These are phyloP conservation scores for Holtermanniella nyarrowii DNA, from an alignment of 768 basidiomycete species.

Conservation along the genomic window DNA sequence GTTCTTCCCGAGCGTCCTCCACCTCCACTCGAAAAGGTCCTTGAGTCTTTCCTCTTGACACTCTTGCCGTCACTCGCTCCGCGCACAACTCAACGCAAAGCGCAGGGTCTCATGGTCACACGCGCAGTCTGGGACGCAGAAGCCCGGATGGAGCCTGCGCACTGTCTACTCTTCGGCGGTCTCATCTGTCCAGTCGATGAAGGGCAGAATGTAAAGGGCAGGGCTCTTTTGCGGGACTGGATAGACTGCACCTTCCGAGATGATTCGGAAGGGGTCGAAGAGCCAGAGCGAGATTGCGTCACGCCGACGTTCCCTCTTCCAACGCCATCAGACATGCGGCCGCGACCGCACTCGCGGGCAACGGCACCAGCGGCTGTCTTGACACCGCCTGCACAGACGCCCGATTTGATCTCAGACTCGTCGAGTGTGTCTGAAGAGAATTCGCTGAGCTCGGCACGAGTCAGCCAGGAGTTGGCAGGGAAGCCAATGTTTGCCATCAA, in stretches of 20 bases:
- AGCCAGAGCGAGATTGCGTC: not conserved
- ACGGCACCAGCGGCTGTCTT: too few relatives aligned
- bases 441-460: not conserved
- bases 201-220: not conserved
- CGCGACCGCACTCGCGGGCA: not conserved
- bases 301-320: not conserved
- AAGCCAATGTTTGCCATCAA: not conserved
- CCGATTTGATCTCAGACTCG: not conserved
- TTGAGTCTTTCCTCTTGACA: slow-evolving; percentile 22
- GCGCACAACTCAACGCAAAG: slow-evolving; percentile 1
- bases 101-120: slow-evolving; percentile 8
- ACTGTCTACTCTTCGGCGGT: slow-evolving; percentile 19
- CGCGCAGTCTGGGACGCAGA: slow-evolving; percentile 6
- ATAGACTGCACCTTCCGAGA: slow-evolving; percentile 3
- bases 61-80: slow-evolving; percentile 11
- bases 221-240: slow-evolving; percentile 17
- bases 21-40: slow-evolving; percentile 13
- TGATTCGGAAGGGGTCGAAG: not conserved
- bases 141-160: slow-evolving; percentile 7
- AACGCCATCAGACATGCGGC: not conserved
- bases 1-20: slow-evolving; percentile 16
- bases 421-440: not conserved
- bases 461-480: not conserved
- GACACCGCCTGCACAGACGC: not conserved
- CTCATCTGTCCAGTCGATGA: slow-evolving; percentile 6